A percentile compares a stretch with the other conserved stretches of the same genome.
Evolutionary conservation across 2,329 filamentous ascomycete genomes (phyloP).

Genomic region (Exserohilum turcica): DNA sequence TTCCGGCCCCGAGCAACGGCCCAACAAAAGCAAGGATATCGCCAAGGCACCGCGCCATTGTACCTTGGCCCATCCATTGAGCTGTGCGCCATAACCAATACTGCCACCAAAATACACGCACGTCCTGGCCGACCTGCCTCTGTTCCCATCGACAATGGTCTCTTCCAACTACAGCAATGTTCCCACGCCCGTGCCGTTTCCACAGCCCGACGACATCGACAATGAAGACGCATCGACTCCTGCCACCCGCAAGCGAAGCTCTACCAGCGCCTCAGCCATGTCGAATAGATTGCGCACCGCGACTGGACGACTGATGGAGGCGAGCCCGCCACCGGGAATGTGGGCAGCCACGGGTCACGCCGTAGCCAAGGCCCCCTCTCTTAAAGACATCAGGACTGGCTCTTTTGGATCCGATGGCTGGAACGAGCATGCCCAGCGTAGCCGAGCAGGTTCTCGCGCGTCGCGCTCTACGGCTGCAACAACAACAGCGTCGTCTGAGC

Average conservation of each 20-base stretch:
- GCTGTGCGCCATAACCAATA: too few relatives aligned
- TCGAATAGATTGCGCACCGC: constrained; percentile 43
- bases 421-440: constrained; percentile 36
- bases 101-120: too few relatives aligned
- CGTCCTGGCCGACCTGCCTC: too few relatives aligned
- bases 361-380: constrained; percentile 50
- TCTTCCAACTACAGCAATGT: constrained; percentile 23
- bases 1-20: constrained; percentile 4
- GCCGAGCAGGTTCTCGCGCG: constrained; percentile 30
- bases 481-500: constrained; percentile 17
- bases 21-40: constrained; percentile 18
- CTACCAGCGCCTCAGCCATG: constrained; percentile 40
- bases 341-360: constrained; percentile 53
- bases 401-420: constrained; percentile 44
- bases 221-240: constrained; percentile 15
- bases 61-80: constrained; percentile 18
- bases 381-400: constrained; percentile 50
- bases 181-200: constrained; percentile 37
- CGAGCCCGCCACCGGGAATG: constrained; percentile 49
- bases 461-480: constrained; percentile 10
- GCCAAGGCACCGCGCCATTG: constrained; percentile 20
- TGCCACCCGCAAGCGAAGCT: constrained; percentile 29
- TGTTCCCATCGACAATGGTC: too few relatives aligned
- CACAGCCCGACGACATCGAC: constrained; percentile 26
- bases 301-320: constrained; percentile 47